phyloP scores from a whole-genome alignment of 176 grass and related monocot species.

The Oryza officinalis region DNA sequence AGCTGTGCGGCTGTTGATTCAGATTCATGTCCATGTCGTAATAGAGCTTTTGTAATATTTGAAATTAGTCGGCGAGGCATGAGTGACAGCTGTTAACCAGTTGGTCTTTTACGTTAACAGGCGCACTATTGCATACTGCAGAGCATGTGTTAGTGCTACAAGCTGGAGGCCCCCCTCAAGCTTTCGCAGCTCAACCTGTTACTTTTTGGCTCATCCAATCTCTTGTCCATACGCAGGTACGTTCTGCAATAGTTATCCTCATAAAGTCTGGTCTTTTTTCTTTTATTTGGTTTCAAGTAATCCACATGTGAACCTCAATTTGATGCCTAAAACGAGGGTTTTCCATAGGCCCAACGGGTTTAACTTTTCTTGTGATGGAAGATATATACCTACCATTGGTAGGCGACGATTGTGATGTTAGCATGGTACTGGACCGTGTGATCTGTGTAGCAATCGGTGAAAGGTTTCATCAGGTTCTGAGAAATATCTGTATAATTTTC shows the following conservation, averaged over 20 bases:
- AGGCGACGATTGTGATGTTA: conserved; percentile 12
- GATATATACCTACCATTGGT: conserved; percentile 11
- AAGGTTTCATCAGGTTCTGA: not conserved
- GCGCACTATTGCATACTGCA: conserved; percentile 10
- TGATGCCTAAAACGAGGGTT: not conserved
- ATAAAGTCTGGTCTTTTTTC: conserved; percentile 16
- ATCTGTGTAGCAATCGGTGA: not conserved
- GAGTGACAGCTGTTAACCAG: not conserved
- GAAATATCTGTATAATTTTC: not conserved
- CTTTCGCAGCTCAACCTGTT: conserved; percentile 5
- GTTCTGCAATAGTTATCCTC: not conserved
- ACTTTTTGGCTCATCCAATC: conserved; percentile 25
- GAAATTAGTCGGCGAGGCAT: conserved; percentile 12
- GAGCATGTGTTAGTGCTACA: conserved; percentile 31
- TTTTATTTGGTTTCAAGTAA: not conserved
- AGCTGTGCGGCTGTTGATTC: conserved; percentile 4
- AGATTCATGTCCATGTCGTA: conserved; percentile 19
- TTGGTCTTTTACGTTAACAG: not conserved
- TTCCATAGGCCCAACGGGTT: not conserved
- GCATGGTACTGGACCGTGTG: not conserved
- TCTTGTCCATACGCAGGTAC: conserved; percentile 22
- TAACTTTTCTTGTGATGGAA: conserved; percentile 27
- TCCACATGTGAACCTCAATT: conserved; percentile 8
- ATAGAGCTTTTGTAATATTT: not conserved
- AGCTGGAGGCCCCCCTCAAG: not conserved